phyloP scores from a whole-genome alignment of 2,329 filamentous ascomycete species.

The Penicillium verrucosum region DNA sequence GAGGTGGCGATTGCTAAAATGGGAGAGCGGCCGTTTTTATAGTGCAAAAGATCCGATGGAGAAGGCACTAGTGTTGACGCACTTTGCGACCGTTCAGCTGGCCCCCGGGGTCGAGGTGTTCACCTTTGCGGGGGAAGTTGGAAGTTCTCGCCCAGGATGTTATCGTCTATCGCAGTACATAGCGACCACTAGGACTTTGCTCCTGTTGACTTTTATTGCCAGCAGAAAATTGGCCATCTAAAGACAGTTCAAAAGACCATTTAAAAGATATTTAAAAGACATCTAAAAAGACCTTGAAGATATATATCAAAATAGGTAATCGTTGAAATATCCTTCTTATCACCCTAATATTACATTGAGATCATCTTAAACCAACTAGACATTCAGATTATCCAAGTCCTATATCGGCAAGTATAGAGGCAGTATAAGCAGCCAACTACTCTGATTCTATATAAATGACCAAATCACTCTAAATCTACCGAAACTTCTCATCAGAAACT shows the following conservation, averaged over 20 bases:
- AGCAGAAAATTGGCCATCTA: neutral
- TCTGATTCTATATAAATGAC: neutral
- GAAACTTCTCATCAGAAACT: too few species aligned
- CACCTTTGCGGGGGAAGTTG: slow-evolving; percentile 6
- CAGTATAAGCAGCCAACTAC: neutral
- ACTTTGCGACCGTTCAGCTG: neutral
- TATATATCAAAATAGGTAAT: neutral
- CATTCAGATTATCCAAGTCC: neutral
- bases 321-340: neutral
- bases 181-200: neutral
- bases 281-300: neutral
- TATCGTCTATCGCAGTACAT: neutral
- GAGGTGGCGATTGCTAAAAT: neutral
- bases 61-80: neutral
- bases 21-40: neutral
- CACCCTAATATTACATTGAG: neutral
- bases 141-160: slow-evolving; percentile 7
- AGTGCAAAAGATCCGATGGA: neutral
- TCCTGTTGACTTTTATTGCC: neutral
- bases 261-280: too few species aligned
- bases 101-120: neutral
- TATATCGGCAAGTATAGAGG: neutral
- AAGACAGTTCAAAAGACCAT: neutral
- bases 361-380: neutral
- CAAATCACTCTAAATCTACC: neutral